Base-by-base conservation (phyloP, 2,329 filamentous ascomycete genomes). In the Pyrenochaeta sp. region DNA sequence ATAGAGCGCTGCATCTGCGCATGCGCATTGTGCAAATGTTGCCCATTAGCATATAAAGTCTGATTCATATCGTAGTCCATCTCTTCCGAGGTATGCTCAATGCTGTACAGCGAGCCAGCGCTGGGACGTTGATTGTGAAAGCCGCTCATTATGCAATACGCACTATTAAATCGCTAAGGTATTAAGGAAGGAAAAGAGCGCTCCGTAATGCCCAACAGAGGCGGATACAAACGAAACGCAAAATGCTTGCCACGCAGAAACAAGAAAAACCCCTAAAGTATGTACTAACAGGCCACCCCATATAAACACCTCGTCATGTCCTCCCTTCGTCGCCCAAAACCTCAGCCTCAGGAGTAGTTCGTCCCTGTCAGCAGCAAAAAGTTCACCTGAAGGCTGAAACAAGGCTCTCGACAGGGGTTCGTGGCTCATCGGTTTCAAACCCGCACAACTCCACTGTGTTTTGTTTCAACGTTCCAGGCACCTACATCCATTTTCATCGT, bases 331-430 rank as follows among this genome's bases (percentile, higher is more conserved):
- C 6, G 34, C 44, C 30, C 20, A 7, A 17, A 35, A 41, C 45
- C 36, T 37, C 41, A 49, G 32, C 35, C 41, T 35, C 19, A 30
- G 49, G 42, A 40, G 36, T 50, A 44, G 51, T 48, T n/a, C n/a
- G 19, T 10, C 9, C 11, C 17, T 21, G 49, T 54, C 51, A 58
- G 40, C 52, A 40, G 35, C n/a, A n/a, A 48, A 48, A 55, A 44
- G 32, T 62, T 61, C 58, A 61, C 61, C 61, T 61, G 59, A 64
- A 64, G 60, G 59, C 61, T 61, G 59, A 64, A 64, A 34, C 31
- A 7, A 34, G 31, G 31, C 31, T 18, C n/a, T 18, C 6, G 31
- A 18, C 19, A 20, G 31, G 31, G 31, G n/a, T n/a, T n/a, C n/a
- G n/a, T n/a, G n/a, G n/a, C n/a, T 57, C 60, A 30, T 29, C 24